phyloP scores from a whole-genome alignment of 2,329 filamentous ascomycete species.

The Phaeosphaeriaceae sp. region DNA sequence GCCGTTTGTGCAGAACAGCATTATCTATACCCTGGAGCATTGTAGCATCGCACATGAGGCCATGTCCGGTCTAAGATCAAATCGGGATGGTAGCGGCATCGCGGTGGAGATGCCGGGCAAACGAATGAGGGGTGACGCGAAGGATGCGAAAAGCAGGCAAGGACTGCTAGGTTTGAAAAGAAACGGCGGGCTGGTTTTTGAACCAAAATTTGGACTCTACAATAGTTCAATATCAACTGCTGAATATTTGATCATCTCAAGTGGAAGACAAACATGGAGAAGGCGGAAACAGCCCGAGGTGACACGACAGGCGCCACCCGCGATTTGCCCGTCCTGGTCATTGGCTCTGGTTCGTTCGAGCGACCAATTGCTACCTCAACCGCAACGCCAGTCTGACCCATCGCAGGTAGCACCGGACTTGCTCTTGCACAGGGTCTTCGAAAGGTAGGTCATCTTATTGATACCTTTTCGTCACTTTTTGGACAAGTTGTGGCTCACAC shows the following conservation, averaged over 20 bases:
- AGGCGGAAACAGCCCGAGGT: background rate
- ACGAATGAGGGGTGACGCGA: background rate
- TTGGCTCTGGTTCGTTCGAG: conserved; percentile 41
- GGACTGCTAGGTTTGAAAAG: background rate
- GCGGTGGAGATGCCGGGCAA: background rate
- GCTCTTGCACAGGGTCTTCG: conserved; percentile 46
- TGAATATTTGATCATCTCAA: no score
- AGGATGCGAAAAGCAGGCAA: background rate
- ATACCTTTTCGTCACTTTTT: no score
- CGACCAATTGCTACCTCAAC: conserved; percentile 10
- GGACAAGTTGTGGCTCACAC: no score
- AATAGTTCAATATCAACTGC: no score
- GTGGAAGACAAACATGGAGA: background rate
- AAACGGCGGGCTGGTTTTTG: no score
- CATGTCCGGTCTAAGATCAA: background rate
- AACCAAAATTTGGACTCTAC: no score
- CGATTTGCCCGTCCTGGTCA: conserved; percentile 32
- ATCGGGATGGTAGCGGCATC: background rate
- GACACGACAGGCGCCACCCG: background rate
- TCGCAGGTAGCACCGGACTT: conserved; percentile 43
- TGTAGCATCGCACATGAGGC: background rate
- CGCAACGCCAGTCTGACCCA: conserved; percentile 9
- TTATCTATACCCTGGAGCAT: background rate
- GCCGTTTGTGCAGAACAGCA: background rate
- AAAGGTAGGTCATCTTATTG: conserved; percentile 44